phyloP scores from a whole-genome alignment of 164 flowering plant genomes.

The Stephania yunnanensis region DNA sequence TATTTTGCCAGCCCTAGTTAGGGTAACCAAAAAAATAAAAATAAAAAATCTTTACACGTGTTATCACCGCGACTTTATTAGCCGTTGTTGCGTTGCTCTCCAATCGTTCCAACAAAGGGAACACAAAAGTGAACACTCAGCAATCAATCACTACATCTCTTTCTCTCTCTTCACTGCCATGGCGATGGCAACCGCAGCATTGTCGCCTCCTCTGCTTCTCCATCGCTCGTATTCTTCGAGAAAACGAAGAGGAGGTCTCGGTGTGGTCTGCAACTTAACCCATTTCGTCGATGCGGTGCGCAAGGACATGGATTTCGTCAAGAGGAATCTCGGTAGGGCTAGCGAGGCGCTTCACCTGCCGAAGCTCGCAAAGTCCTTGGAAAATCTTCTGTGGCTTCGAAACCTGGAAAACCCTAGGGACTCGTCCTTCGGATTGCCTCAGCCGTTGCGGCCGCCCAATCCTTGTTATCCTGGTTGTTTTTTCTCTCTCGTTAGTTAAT shows the following conservation, averaged over 20 bases:
- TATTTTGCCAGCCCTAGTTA: too few relatives aligned
- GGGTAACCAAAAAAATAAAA: too few relatives aligned
- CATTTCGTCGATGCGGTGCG: constrained; percentile 48
- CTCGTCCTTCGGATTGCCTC: constrained; percentile 16
- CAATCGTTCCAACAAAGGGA: too few relatives aligned
- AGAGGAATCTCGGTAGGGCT: constrained; percentile 48
- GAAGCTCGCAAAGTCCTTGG: constrained; percentile 42
- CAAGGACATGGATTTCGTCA: constrained; percentile 59
- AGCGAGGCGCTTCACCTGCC: constrained; percentile 48
- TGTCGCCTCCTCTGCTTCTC: constrained; percentile 6
- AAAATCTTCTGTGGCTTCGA: constrained; percentile 69
- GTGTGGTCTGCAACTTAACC: constrained; percentile 25
- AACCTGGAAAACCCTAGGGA: constrained; percentile 48
- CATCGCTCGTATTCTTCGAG: constrained; percentile 2
- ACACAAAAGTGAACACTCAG: too few relatives aligned
- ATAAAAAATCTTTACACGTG: too few relatives aligned
- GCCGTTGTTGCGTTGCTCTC: too few relatives aligned
- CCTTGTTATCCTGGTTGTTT: constrained; percentile 73
- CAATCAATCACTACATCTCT: neutral
- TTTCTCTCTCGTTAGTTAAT: neutral
- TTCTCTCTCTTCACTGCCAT: constrained; percentile 1
- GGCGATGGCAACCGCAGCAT: constrained; percentile 13
- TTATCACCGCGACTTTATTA: too few relatives aligned
- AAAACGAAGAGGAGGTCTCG: neutral
- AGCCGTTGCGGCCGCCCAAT: constrained; percentile 60